Percentiles rank a stretch among this genome's conserved stretches.
Evolutionary conservation across 2,329 filamentous ascomycete genomes (phyloP).

Genomic region (Phaeosphaeriaceae sp.): DNA sequence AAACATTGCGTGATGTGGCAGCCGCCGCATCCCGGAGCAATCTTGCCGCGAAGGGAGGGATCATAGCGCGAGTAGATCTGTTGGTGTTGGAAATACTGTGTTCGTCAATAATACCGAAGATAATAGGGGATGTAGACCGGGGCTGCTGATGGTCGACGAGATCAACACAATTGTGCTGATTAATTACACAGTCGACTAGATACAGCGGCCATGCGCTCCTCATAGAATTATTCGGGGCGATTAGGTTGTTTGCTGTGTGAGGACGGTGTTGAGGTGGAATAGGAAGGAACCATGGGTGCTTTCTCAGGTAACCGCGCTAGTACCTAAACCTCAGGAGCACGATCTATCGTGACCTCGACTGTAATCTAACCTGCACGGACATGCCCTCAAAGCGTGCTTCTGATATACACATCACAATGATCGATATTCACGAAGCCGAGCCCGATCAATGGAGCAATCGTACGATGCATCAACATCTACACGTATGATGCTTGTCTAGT

Average conservation of each 20-base stretch:
- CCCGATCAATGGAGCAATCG: neutral
- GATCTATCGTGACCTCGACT: neutral
- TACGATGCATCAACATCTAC: neutral
- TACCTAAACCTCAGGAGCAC: neutral
- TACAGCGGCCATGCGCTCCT: neutral
- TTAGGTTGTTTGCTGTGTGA: neutral
- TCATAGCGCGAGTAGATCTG: conserved; percentile 1
- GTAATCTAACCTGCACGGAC: neutral
- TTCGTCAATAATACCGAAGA: neutral
- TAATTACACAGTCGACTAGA: neutral
- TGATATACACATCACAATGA: neutral
- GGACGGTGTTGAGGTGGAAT: neutral
- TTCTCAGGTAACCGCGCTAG: neutral
- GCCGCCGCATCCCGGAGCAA: neutral
- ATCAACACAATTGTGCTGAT: neutral
- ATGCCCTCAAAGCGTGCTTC: neutral
- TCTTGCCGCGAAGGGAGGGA: neutral
- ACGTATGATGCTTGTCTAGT: neutral
- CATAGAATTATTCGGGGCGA: neutral
- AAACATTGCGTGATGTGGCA: neutral
- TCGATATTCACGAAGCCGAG: neutral
- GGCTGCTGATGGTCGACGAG: neutral
- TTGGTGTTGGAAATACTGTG: conserved; percentile 1
- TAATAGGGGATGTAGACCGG: neutral
- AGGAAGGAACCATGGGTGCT: neutral